phyloP scores from a whole-genome alignment of 179 eudicot species.

The Beta lomatogona region DNA sequence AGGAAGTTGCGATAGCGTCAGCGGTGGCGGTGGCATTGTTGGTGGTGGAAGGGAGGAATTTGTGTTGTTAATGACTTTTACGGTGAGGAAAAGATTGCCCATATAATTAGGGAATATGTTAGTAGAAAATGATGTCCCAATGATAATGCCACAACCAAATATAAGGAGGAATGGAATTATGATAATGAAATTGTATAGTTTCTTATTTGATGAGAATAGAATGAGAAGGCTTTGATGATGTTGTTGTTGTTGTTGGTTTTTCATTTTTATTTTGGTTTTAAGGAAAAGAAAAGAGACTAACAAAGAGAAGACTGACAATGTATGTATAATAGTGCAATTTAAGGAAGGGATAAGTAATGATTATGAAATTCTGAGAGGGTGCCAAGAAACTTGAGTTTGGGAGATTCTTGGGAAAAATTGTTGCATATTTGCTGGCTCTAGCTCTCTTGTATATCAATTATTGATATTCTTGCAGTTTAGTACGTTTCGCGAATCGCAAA shows the following conservation, averaged over 20 bases:
- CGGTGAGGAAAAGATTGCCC: conserved; percentile 16
- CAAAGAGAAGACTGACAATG: background rate
- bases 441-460: background rate
- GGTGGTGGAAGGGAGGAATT: background rate
- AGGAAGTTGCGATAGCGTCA: background rate
- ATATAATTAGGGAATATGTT: conserved; percentile 11
- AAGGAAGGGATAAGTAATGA: background rate
- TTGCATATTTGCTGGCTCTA: background rate
- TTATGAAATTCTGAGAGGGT: background rate
- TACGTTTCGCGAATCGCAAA: background rate
- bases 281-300: too few relatives aligned
- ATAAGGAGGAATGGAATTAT: conserved; percentile 20
- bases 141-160: conserved; percentile 28
- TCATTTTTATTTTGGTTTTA: conserved; percentile 3
- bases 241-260: background rate
- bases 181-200: background rate
- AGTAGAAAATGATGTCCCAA: conserved; percentile 19
- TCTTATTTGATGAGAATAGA: conserved; percentile 9
- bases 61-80: conserved; percentile 14
- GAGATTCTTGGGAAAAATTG: conserved; percentile 24
- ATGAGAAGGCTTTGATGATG: background rate
- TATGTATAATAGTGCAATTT: background rate
- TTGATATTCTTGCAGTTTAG: background rate
- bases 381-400: conserved; percentile 25
- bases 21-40: background rate